These are phyloP conservation scores for Ceratocystis destructans DNA, from an alignment of 2,329 filamentous ascomycete species.

Conservation along the genomic window DNA sequence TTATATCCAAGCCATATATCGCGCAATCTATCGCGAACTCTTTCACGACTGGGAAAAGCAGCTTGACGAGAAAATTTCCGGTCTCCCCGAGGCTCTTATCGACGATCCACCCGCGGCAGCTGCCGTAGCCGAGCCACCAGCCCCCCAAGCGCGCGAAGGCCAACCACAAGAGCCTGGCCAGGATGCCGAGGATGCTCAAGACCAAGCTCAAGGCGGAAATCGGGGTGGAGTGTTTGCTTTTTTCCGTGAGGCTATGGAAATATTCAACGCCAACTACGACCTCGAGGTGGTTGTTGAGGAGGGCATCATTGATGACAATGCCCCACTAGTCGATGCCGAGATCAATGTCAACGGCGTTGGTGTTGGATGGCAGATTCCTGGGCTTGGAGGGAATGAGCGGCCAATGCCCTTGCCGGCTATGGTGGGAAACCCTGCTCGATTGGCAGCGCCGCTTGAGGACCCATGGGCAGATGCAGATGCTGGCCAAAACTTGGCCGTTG, in stretches of 20 bases:
- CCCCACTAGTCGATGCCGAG: slow-evolving; percentile 2
- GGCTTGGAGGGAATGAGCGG: not conserved
- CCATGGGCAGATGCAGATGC: not conserved
- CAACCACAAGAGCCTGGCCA: not conserved
- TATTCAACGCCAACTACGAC: slow-evolving; percentile 10
- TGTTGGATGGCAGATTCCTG: slow-evolving; percentile 8
- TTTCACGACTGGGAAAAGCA: slow-evolving; percentile 35
- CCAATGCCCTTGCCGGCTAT: not conserved
- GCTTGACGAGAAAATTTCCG: slow-evolving; percentile 36
- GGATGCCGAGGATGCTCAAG: not conserved
- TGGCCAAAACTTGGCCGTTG: not conserved
- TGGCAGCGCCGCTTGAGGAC: not conserved
- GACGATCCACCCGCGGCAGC: slow-evolving; percentile 20
- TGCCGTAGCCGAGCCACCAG: not conserved
- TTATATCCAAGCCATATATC: slow-evolving; percentile 33
- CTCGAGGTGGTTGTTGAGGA: slow-evolving; percentile 21
- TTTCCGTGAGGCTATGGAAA: slow-evolving; percentile 8
- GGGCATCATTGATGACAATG: slow-evolving; percentile 26
- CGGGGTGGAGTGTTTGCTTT: slow-evolving; percentile 20
- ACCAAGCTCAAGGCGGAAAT: slow-evolving; percentile 22
- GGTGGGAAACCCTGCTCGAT: not conserved
- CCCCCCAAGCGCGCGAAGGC: not conserved
- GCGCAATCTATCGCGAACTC: slow-evolving; percentile 33
- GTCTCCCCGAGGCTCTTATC: slow-evolving; percentile 24
- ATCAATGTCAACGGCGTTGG: slow-evolving; percentile 11